Conservation (phyloP, 352 stramenopile species). For the Phytophthora cryptogea region DNA sequence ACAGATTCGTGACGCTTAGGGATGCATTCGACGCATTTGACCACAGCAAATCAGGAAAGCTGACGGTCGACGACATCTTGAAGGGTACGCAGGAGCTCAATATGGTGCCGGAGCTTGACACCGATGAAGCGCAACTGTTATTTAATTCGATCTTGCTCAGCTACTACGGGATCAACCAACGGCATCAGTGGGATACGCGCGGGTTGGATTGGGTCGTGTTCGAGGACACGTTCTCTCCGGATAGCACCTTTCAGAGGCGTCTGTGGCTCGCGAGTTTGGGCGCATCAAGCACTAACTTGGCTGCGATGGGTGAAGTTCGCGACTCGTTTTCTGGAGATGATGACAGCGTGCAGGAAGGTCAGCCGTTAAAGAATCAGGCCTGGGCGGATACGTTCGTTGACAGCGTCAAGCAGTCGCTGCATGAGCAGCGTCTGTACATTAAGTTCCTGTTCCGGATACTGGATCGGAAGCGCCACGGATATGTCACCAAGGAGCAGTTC, state of each 20-base stretch:
- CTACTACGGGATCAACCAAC: slow-evolving; percentile 62
- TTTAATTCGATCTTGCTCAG: slow-evolving; percentile 69
- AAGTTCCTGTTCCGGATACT: slow-evolving; percentile 83
- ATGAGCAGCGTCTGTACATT: slow-evolving; percentile 81
- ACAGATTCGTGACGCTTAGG: slow-evolving; percentile 51
- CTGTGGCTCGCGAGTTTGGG: slow-evolving; percentile 66
- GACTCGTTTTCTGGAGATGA: slow-evolving; percentile 36
- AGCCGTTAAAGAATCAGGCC: slow-evolving; percentile 42
- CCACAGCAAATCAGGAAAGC: slow-evolving; percentile 34
- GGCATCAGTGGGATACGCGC: slow-evolving; percentile 42
- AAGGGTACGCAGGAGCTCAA: slow-evolving; percentile 53
- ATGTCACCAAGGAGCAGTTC: slow-evolving; percentile 72
- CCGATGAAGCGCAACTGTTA: slow-evolving; percentile 52
- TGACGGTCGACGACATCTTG: slow-evolving; percentile 57
- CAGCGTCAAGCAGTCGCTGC: slow-evolving; percentile 71
- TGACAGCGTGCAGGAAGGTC: slow-evolving; percentile 35
- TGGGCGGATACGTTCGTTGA: slow-evolving; percentile 76
- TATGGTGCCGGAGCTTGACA: slow-evolving; percentile 54
- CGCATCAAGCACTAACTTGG: slow-evolving; percentile 56
- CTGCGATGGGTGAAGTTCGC: slow-evolving; percentile 23
- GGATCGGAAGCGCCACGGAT: slow-evolving; percentile 67
- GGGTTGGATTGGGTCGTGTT: slow-evolving; percentile 75
- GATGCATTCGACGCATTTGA: slow-evolving; percentile 71
- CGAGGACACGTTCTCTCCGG: slow-evolving; percentile 76
- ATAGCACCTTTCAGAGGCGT: slow-evolving; percentile 65